phyloP scores from a whole-genome alignment of 2,329 filamentous ascomycete genomes.

The Dothideomycetidae sp. region DNA sequence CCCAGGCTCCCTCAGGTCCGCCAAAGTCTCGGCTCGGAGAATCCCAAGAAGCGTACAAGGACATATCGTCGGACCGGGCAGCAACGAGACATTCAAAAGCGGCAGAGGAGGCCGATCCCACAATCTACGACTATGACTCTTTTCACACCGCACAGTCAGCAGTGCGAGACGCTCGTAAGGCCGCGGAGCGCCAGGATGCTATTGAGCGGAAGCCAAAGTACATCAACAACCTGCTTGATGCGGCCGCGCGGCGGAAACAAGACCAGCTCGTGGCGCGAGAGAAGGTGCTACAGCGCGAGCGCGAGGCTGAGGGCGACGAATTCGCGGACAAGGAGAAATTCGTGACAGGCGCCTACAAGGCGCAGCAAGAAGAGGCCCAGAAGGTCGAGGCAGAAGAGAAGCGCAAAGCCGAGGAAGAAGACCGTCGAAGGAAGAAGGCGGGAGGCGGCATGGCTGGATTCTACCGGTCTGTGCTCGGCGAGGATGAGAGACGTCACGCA shows the following conservation, averaged over 20 bases:
- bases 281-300: conserved; percentile 62
- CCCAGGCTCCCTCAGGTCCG: conserved; percentile 13
- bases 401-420: conserved; percentile 48
- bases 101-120: conserved; percentile 53
- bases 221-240: conserved; percentile 58
- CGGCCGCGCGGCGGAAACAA: conserved; percentile 62
- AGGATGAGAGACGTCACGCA: conserved; percentile 54
- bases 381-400: conserved; percentile 58
- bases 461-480: conserved; percentile 59
- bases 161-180: conserved; percentile 40
- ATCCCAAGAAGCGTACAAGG: conserved; percentile 38
- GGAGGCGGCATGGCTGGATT: conserved; percentile 57
- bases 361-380: conserved; percentile 62
- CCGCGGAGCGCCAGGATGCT: conserved; percentile 38
- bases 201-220: conserved; percentile 58
- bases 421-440: conserved; percentile 50
- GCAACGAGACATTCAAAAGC: conserved; percentile 50
- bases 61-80: conserved; percentile 51
- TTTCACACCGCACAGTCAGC: conserved; percentile 64
- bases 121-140: conserved; percentile 73
- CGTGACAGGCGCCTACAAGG: conserved; percentile 70
- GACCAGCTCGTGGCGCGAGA: conserved; percentile 67
- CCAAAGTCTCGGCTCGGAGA: conserved; percentile 28
- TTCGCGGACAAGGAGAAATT: conserved; percentile 76
- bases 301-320: conserved; percentile 67